These are phyloP conservation scores for Phytophthora citrophthora DNA, from an alignment of 352 stramenopile species.

Conservation along the genomic window DNA sequence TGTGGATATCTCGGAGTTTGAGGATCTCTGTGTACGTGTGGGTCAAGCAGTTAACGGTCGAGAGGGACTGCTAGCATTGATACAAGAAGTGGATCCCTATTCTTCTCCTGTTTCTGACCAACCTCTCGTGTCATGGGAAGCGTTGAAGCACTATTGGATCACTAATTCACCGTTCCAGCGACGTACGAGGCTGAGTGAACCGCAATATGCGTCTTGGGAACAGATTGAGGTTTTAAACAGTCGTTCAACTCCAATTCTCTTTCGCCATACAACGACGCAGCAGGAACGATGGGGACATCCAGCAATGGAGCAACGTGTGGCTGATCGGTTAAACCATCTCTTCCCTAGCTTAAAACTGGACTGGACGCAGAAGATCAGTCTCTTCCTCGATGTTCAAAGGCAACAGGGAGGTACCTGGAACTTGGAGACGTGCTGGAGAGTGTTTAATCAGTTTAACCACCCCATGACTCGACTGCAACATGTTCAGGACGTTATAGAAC, in stretches of 20 bases:
- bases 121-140: slow-evolving; percentile 56
- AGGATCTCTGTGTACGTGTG: slow-evolving; percentile 66
- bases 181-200: slow-evolving; percentile 40
- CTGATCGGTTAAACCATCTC: slow-evolving; percentile 45
- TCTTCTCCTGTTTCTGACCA: slow-evolving; percentile 11
- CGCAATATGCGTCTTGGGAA: slow-evolving; percentile 46
- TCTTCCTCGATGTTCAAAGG: slow-evolving; percentile 61
- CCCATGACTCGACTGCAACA: slow-evolving; percentile 40
- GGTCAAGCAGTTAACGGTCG: slow-evolving; percentile 38
- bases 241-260: slow-evolving; percentile 28
- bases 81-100: slow-evolving; percentile 52
- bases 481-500: slow-evolving; percentile 33
- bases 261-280: slow-evolving; percentile 44
- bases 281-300: slow-evolving; percentile 62
- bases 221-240: slow-evolving; percentile 44
- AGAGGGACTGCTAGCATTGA: slow-evolving; percentile 41
- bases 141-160: slow-evolving; percentile 56
- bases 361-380: slow-evolving; percentile 52
- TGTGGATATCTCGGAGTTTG: slow-evolving; percentile 60
- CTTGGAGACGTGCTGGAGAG: slow-evolving; percentile 23
- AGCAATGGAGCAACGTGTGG: slow-evolving; percentile 49
- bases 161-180: slow-evolving; percentile 58
- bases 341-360: slow-evolving; percentile 67
- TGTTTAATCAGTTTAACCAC: slow-evolving; percentile 47
- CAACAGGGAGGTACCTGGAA: slow-evolving; percentile 30